These are phyloP conservation scores for Leccinum pachyderme DNA, from an alignment of 1,284 basidiomycete species.

Conservation along the genomic window DNA sequence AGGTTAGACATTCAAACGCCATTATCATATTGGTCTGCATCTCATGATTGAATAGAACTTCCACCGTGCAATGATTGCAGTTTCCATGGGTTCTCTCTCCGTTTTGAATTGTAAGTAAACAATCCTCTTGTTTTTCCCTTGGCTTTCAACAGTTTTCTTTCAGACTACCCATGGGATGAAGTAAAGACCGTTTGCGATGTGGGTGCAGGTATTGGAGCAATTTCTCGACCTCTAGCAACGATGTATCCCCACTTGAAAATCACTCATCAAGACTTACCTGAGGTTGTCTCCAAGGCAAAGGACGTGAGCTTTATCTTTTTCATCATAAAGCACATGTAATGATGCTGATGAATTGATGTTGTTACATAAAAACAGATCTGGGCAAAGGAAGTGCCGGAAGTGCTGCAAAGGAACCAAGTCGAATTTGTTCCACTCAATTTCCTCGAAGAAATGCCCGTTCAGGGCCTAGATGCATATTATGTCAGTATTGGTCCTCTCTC, in stretches of 20 bases:
- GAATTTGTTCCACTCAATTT: constrained; percentile 45
- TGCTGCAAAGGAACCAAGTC: constrained; percentile 35
- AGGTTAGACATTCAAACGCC: too few relatives aligned
- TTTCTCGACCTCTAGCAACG: constrained; percentile 42
- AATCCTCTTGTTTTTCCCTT: background rate
- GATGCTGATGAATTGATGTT: background rate
- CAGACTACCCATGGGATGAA: constrained; percentile 45
- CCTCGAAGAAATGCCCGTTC: constrained; percentile 40
- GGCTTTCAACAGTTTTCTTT: background rate
- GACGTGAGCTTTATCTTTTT: constrained; percentile 10
- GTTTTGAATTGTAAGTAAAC: constrained; percentile 25
- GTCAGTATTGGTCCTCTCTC: constrained; percentile 24
- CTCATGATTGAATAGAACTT: constrained; percentile 16
- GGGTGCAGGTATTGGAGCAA: constrained; percentile 45
- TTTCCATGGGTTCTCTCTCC: constrained; percentile 23
- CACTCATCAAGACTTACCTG: constrained; percentile 45
- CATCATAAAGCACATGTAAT: background rate
- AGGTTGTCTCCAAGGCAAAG: constrained; percentile 37
- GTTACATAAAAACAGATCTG: constrained; percentile 31
- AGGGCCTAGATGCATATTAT: constrained; percentile 45
- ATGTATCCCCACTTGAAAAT: constrained; percentile 41
- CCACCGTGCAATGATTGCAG: constrained; percentile 26
- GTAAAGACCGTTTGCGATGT: constrained; percentile 48
- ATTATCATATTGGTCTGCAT: too few relatives aligned
- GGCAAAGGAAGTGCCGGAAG: constrained; percentile 34